A percentile compares a stretch with the other conserved stretches of the same genome.
These are phyloP conservation scores for Musa troglodytarum DNA, from an alignment of 176 grass and related monocot genomes.

Conservation along the genomic window DNA sequence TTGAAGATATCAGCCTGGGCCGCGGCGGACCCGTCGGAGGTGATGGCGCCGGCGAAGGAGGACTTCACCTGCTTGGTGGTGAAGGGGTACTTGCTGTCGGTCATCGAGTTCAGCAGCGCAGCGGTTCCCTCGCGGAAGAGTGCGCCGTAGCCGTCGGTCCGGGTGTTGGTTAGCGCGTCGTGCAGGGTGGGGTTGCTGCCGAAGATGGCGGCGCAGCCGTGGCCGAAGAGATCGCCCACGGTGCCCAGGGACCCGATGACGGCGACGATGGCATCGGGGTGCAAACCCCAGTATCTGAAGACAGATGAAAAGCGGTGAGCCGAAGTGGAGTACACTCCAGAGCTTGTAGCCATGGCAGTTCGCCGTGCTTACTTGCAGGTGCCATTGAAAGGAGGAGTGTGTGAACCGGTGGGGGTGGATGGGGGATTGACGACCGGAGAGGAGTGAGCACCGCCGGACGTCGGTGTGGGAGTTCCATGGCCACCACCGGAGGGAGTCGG, in stretches of 20 bases:
- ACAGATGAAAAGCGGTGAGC: background rate
- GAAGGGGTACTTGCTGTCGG: constrained; percentile 59
- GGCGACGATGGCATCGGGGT: constrained; percentile 45
- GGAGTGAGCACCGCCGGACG: background rate
- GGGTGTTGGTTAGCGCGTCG: constrained; percentile 56
- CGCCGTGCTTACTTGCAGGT: background rate
- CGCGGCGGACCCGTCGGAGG: constrained; percentile 42
- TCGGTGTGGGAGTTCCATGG: background rate
- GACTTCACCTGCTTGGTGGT: constrained; percentile 57
- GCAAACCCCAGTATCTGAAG: constrained; percentile 52
- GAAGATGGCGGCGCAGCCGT: constrained; percentile 30
- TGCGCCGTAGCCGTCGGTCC: constrained; percentile 45
- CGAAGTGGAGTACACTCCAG: background rate
- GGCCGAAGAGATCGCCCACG: constrained; percentile 50
- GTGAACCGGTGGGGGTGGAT: background rate
- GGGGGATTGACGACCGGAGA: background rate
- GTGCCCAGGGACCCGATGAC: constrained; percentile 45
- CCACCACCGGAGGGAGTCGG: background rate
- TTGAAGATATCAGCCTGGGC: constrained; percentile 70
- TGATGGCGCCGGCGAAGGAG: constrained; percentile 34
- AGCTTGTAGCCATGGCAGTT: background rate
- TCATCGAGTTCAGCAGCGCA: constrained; percentile 71
- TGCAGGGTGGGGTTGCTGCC: constrained; percentile 55
- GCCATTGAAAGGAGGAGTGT: background rate
- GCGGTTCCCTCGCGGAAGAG: constrained; percentile 73